A percentile compares a stretch with the other conserved stretches of the same genome.
Evolutionary conservation across 768 basidiomycete genomes (phyloP).

Genomic region (Suillus fuscotomentosus): DNA sequence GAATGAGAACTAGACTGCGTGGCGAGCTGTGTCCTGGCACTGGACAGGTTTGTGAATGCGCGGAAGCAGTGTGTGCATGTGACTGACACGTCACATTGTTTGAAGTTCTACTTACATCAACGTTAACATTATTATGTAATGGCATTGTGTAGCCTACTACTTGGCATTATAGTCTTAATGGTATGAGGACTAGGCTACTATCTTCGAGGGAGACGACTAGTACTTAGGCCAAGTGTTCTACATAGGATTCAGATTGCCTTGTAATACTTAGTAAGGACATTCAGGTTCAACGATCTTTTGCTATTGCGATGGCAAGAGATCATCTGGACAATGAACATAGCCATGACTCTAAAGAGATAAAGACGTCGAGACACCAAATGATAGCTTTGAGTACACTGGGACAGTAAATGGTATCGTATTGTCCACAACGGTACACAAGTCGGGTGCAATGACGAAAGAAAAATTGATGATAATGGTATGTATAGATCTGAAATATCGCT

Average conservation of each 20-base stretch:
- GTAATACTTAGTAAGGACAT: neutral
- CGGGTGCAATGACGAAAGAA: constrained; percentile 16
- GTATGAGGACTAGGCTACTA: neutral
- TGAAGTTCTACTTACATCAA: neutral
- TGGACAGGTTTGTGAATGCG: neutral
- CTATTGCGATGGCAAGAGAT: neutral
- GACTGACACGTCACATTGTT: neutral
- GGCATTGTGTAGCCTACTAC: no score
- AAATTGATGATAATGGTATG: constrained; percentile 23
- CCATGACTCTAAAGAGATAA: neutral
- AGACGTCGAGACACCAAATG: neutral
- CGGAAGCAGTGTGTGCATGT: neutral
- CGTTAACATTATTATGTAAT: no score
- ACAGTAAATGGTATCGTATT: neutral
- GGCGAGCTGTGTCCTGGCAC: neutral
- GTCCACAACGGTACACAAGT: neutral
- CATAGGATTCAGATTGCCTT: neutral
- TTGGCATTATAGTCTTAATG: no score
- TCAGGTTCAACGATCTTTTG: neutral
- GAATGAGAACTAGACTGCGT: neutral
- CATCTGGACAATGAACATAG: neutral
- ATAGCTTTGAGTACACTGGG: neutral
- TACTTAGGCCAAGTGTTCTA: neutral
- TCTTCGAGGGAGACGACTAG: neutral
- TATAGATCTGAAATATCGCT: constrained; percentile 18